Conservation (phyloP, 495 filamentous ascomycete species). For the Aspergillus indologenus region DNA sequence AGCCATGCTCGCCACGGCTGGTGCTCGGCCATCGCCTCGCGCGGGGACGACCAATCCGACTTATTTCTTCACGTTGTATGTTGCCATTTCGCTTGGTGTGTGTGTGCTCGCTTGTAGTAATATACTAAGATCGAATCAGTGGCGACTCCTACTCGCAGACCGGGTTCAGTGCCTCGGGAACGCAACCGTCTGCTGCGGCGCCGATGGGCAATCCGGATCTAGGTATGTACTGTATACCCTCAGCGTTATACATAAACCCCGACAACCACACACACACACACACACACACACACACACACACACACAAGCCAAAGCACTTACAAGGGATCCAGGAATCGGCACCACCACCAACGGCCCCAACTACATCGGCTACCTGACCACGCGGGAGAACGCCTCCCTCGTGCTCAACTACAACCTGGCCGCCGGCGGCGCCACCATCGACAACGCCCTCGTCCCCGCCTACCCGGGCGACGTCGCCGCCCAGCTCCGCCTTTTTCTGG, state of each 20-base stretch:
- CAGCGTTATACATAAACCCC: too few relatives aligned
- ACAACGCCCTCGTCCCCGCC: constrained; percentile 42
- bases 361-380: constrained; percentile 57
- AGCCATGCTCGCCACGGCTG: constrained; percentile 17
- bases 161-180: constrained; percentile 59
- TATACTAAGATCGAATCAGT: constrained; percentile 15
- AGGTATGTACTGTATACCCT: too few relatives aligned
- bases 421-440: constrained; percentile 55
- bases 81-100: too few relatives aligned
- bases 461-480: constrained; percentile 27
- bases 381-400: constrained; percentile 49
- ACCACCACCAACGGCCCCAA: constrained; percentile 51
- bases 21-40: constrained; percentile 21
- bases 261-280: too few relatives aligned
- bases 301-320: not conserved
- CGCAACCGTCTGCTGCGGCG: constrained; percentile 59
- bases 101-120: not conserved
- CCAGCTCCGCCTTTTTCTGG: constrained; percentile 31
- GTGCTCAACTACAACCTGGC: constrained; percentile 56
- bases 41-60: constrained; percentile 15
- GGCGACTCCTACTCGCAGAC: constrained; percentile 62
- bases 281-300: too few relatives aligned
- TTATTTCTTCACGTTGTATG: constrained; percentile 40
- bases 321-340: constrained; percentile 33
- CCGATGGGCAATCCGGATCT: constrained; percentile 71